Base-by-base conservation (phyloP, 1,284 basidiomycete species). In the Tetrapyrgos nigripes region DNA sequence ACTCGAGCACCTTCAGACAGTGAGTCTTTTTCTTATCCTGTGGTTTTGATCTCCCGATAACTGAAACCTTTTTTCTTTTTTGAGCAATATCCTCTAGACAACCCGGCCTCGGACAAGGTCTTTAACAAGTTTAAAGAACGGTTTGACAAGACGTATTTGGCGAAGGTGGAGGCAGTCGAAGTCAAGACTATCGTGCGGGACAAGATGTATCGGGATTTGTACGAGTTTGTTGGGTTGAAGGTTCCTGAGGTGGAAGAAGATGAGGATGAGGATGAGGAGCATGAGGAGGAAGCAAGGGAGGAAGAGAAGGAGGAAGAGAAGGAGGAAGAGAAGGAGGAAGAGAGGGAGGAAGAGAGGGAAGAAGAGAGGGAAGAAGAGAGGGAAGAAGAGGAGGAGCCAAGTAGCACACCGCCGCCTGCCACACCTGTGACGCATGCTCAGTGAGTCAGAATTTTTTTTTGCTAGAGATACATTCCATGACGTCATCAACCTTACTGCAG, bases 21-120 rank as follows among this genome's bases (percentile, higher is more conserved):
- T 93, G 62, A 55, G 82, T 70, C 10, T 14, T 19, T 26, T 48
- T 54, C 23, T 29, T 50, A 3, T 52, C 50, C 33, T 51, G 24
- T 46, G 23, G 3, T 29, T 13, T 37, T 33, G 4, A 48, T 21
- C 24, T 55, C 44, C 11, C n/a, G n/a, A 26, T 17, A 26, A 24
- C 11, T 31, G 27, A 50, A 24, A 62, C 19, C 23, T 44, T 44
- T 31, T 52, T 48, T 57, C 21, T 26, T 50, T 11, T 62, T 13
- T 11, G 33, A 93, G 90, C 89, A 89, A 73, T 88, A 87, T 17
- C 91, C 91, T 0, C 76, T 92, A 28, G 80, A 85, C 17, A 93
- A 96, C 62, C 77, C 86, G 0, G 76, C 85, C 0, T 82, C 89
- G 11, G 84, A 86, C 59, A 95, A 92, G 66, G 83, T 91, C 1